Conservation (phyloP, 805 yeast genomes). For the Brettanomyces nanus region DNA sequence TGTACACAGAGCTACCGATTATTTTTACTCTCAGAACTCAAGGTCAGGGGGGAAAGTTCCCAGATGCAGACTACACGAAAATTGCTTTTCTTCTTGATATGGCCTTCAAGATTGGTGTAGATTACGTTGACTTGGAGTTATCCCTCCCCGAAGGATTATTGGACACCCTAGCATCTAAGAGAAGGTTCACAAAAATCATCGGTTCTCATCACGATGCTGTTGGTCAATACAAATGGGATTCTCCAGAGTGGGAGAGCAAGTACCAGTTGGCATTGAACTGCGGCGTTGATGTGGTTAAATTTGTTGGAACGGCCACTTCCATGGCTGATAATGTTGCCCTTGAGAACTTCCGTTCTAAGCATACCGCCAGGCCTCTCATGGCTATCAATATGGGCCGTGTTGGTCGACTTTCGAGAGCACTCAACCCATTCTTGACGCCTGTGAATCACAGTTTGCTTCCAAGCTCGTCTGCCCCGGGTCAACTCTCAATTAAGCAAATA, state of each 20-base stretch:
- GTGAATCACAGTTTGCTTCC: slow-evolving; percentile 68
- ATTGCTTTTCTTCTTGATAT: slow-evolving; percentile 45
- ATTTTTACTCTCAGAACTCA: slow-evolving; percentile 72
- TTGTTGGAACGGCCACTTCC: slow-evolving; percentile 67
- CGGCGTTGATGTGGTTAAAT: slow-evolving; percentile 69
- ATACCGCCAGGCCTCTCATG: slow-evolving; percentile 56
- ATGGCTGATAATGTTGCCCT: slow-evolving; percentile 62
- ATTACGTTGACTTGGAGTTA: slow-evolving; percentile 73
- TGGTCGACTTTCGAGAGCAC: slow-evolving; percentile 75
- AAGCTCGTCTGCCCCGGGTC: slow-evolving; percentile 73
- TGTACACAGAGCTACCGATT: slow-evolving; percentile 60
- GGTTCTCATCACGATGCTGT: slow-evolving; percentile 76
- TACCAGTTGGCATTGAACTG: slow-evolving; percentile 58
- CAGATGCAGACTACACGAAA: slow-evolving; percentile 42
- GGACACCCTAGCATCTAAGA: slow-evolving; percentile 41
- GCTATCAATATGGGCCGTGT: slow-evolving; percentile 72
- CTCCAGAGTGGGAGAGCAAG: slow-evolving; percentile 66
- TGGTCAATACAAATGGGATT: slow-evolving; percentile 56
- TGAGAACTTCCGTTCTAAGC: slow-evolving; percentile 58
- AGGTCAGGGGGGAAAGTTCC: slow-evolving; percentile 78
- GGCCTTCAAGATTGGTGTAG: slow-evolving; percentile 74
- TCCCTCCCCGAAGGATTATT: slow-evolving; percentile 52
- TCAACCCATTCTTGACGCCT: slow-evolving; percentile 74
- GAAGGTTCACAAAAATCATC: slow-evolving; percentile 61
- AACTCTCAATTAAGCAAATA: slow-evolving; percentile 57